A percentile compares a stretch with the other conserved stretches of the same genome.
Conservation (phyloP, 192 early-diverging fungal species). For the Podila epigama region DNA sequence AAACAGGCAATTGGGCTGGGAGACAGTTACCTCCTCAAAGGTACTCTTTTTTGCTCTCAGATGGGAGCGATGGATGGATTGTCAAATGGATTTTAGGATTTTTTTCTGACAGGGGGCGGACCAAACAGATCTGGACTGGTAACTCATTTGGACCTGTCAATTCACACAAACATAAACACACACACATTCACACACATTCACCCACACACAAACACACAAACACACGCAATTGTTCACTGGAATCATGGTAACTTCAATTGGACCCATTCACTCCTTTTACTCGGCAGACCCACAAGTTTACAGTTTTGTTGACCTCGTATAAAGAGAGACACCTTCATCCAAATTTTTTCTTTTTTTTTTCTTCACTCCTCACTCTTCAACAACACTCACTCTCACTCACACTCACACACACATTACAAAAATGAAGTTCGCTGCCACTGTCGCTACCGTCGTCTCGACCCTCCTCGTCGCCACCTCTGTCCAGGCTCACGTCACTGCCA, state of each 20-base stretch:
- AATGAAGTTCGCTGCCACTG: slow-evolving; percentile 36
- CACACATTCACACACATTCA: not conserved
- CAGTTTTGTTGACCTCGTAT: not conserved
- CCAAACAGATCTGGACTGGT: too few relatives aligned
- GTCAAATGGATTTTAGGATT: not conserved
- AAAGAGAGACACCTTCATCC: not conserved
- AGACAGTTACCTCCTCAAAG: not conserved
- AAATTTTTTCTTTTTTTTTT: not conserved
- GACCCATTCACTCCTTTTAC: not conserved
- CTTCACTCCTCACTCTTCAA: not conserved
- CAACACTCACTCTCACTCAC: not conserved
- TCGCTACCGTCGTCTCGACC: slow-evolving; percentile 22
- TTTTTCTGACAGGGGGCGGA: not conserved
- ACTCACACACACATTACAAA: not conserved
- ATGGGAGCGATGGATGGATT: too few relatives aligned
- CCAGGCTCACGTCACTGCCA: slow-evolving; percentile 45
- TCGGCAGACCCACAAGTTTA: not conserved
- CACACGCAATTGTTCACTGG: not conserved
- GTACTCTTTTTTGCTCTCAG: not conserved
- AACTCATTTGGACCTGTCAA: too few relatives aligned
- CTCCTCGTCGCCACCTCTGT: slow-evolving; percentile 28
- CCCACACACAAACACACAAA: not conserved
- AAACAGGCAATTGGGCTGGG: not conserved
- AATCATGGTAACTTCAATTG: not conserved
- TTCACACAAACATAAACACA: too few relatives aligned